Percentiles rank a stretch among this genome's conserved stretches.
Conservation (phyloP, 1,139 yeast species). For the Wickerhamiella pararugosa region DNA sequence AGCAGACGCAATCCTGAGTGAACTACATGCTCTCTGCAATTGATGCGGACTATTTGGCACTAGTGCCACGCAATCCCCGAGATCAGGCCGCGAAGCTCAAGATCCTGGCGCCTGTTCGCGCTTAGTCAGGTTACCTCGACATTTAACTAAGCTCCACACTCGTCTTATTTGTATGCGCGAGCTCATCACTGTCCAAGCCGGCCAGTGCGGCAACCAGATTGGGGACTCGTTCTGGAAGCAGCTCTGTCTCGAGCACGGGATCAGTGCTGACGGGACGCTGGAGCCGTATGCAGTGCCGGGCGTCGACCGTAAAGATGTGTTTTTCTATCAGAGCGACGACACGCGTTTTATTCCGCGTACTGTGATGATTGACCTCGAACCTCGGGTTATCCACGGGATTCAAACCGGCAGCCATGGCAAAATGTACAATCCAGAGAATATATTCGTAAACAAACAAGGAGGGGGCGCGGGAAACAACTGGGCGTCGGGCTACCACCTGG, state of each 20-base stretch:
- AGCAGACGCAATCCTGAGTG: too few species aligned
- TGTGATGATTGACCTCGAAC: slow-evolving; percentile 73
- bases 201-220: slow-evolving; percentile 95
- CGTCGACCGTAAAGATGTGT: slow-evolving; percentile 68
- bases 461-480: slow-evolving; percentile 90
- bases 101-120: too few species aligned
- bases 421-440: slow-evolving; percentile 72
- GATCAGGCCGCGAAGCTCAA: too few species aligned
- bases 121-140: neutral
- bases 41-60: too few species aligned
- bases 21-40: too few species aligned
- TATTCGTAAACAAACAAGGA: slow-evolving; percentile 66
- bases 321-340: slow-evolving; percentile 66
- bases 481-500: slow-evolving; percentile 81
- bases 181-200: slow-evolving; percentile 50
- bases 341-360: slow-evolving; percentile 80
- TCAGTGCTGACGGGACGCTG: slow-evolving; percentile 53
- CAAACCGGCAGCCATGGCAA: slow-evolving; percentile 37
- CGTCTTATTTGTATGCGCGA: slow-evolving; percentile 27
- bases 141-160: slow-evolving; percentile 8
- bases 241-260: slow-evolving; percentile 77
- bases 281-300: slow-evolving; percentile 22
- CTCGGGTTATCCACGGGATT: slow-evolving; percentile 67
- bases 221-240: slow-evolving; percentile 92
- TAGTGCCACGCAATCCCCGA: too few species aligned